Evolutionary conservation across 345 rosid species (phyloP), one percentile per base, ranked within the genome.

Genomic region (Erysimum cheiranthoides): DNA sequence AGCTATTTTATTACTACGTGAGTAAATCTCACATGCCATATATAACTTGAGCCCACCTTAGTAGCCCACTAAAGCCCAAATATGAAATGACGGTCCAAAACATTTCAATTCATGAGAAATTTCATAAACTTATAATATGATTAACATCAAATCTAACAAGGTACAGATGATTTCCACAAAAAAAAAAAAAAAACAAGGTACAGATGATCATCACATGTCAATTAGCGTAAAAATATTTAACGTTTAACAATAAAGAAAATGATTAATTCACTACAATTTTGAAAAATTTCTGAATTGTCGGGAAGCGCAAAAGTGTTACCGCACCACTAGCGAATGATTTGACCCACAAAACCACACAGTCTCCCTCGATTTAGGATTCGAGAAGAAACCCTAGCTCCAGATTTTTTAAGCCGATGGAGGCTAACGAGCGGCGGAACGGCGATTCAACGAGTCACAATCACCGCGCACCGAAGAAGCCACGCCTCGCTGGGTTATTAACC

Each of bases 391-490:
- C 81, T 78, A 78, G 51, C 61, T 36, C 5, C 5, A 2, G 61
- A 39, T 34, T 31, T 32, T 32, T n/a, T n/a, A 14, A 0, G 30
- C 49, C 63, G 14, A 86, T 88, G 91, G 85, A 74, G 66, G 52
- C 51, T 56, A 71, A 84, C 31, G 79, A 83, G 43, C 68, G 81
- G 43, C 78, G 65, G 8, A 87, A 89, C 78, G 91, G 91, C 43
- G 87, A 89, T 28, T 74, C 77, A 38, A 10, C 67, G 34, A 49
- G n/a, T 59, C 68, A 58, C 61, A 74, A 73, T 54, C 76, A 66
- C 76, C 82, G 74, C 14, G 42, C 64, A 58, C 16, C 82, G 60
- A 86, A 87, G 79, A 89, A 84, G 58, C 82, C 86, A 17, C 88
- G 86, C 46, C 43, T 81, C 10, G 2, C 74, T 36, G 52, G 35